These are phyloP conservation scores for Chlamydomonas sp. DNA, from an alignment of 139 green algal species.

Conservation along the genomic window DNA sequence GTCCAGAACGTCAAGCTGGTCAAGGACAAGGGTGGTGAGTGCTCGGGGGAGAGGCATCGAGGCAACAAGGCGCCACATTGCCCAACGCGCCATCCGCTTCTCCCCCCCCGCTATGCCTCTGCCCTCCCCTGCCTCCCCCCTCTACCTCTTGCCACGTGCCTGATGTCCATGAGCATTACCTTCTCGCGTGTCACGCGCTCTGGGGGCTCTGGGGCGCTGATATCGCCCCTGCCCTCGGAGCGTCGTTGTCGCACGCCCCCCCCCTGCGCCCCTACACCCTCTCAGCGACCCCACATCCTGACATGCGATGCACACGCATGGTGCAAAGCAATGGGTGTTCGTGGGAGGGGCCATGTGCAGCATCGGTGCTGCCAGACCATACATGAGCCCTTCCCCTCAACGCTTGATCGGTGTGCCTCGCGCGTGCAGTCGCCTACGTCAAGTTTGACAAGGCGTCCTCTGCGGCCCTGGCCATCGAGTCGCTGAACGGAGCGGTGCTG, in stretches of 20 bases:
- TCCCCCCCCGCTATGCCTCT: not conserved
- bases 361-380: not conserved
- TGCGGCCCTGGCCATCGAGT: constrained; percentile 74
- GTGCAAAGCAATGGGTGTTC: not conserved
- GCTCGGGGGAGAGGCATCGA: not conserved
- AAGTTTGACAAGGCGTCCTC: constrained; percentile 75
- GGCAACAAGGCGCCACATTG: no score
- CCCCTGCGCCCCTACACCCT: no score
- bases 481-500: constrained; percentile 73
- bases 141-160: not conserved
- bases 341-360: not conserved
- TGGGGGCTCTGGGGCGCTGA: not conserved
- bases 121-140: not conserved
- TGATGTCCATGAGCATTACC: not conserved
- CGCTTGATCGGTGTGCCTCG: not conserved
- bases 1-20: constrained; percentile 66
- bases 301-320: not conserved
- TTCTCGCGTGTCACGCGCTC: not conserved
- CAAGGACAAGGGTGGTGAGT: constrained; percentile 72
- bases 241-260: not conserved
- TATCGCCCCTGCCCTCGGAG: not conserved
- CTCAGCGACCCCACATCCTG: not conserved
- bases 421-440: constrained; percentile 77
- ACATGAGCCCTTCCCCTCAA: constrained; percentile 19
- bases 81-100: not conserved